phyloP scores from a whole-genome alignment of 371 early-diverging fungal species.

The Capniomyces stellatus region DNA sequence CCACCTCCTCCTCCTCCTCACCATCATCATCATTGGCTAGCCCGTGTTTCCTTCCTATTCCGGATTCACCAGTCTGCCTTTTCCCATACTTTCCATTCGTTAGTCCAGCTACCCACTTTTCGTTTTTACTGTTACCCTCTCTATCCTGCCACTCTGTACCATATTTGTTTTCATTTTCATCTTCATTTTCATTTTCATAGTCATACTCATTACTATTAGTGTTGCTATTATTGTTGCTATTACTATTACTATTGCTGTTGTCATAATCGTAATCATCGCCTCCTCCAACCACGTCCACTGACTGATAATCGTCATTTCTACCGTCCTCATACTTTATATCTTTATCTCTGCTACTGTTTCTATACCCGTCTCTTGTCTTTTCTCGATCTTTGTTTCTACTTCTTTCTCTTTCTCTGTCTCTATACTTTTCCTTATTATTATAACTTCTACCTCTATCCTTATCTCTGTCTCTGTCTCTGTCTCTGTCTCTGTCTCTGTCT shows the following conservation, averaged over 20 bases:
- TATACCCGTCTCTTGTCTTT: neutral
- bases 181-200: neutral
- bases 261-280: neutral
- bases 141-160: too few relatives aligned
- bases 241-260: neutral
- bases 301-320: neutral
- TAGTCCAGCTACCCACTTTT: neutral
- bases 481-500: neutral
- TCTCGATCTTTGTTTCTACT: neutral
- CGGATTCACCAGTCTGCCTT: too few relatives aligned
- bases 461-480: neutral
- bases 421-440: neutral
- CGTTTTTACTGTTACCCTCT: neutral
- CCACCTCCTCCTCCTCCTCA: too few relatives aligned
- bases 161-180: neutral
- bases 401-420: neutral
- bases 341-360: neutral
- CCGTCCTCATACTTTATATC: neutral
- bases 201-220: neutral
- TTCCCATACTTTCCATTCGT: too few relatives aligned
- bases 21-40: too few relatives aligned
- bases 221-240: neutral
- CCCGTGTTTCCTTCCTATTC: too few relatives aligned
- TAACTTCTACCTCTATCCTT: too few relatives aligned
- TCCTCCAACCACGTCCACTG: conserved; percentile 17